A percentile compares a stretch with the other conserved stretches of the same genome.
Conservation (phyloP, 768 basidiomycete genomes). For the Mycena kentingensis region DNA sequence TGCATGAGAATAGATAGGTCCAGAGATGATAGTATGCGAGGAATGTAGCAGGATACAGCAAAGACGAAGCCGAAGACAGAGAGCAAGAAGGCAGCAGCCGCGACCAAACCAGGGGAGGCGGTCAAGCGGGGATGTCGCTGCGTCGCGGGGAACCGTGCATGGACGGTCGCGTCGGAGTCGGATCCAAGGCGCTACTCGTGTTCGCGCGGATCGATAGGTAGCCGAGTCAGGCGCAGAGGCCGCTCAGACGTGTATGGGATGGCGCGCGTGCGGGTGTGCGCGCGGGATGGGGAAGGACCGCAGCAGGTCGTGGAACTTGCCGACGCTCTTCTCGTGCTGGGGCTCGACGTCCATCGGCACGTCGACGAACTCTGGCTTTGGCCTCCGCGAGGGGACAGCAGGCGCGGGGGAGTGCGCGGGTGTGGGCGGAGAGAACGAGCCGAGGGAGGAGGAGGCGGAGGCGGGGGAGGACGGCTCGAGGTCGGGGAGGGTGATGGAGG, state of each 20-base stretch:
- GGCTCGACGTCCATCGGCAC: neutral
- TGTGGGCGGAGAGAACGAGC: neutral
- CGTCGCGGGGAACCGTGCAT: neutral
- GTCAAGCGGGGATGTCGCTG: neutral
- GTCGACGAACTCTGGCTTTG: neutral
- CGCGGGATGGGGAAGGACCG: neutral
- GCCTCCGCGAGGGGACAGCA: too few species aligned
- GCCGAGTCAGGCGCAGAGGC: too few species aligned
- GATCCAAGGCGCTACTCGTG: slow-evolving; percentile 4
- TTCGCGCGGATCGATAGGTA: slow-evolving; percentile 4
- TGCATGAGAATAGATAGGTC: too few species aligned
- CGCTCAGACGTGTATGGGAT: neutral
- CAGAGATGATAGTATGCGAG: too few species aligned
- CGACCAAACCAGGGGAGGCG: too few species aligned
- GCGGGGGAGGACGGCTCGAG: neutral
- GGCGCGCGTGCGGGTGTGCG: neutral
- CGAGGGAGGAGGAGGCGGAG: neutral
- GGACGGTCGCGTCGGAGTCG: neutral
- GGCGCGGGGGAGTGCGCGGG: neutral
- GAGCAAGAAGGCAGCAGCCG: too few species aligned
- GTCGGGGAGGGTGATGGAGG: neutral
- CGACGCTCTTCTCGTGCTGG: neutral
- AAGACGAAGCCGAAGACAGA: too few species aligned
- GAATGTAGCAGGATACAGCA: too few species aligned
- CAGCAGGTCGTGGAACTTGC: neutral